These are phyloP conservation scores for Phytophthora quininea DNA, from an alignment of 352 stramenopile genomes.

Conservation along the genomic window DNA sequence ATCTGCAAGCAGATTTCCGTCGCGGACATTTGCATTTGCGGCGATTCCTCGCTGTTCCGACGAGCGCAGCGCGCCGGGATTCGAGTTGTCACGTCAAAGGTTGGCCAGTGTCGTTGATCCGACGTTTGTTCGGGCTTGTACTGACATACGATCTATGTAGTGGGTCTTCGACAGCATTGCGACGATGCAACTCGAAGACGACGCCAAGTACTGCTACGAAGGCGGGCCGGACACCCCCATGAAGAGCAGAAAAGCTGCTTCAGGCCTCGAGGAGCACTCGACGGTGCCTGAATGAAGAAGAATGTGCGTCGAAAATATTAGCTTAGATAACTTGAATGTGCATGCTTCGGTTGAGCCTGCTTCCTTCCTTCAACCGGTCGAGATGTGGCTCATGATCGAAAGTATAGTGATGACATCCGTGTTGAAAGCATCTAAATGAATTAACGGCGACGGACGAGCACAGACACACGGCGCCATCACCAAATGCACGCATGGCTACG, in stretches of 20 bases:
- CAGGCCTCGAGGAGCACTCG: slow-evolving; percentile 42
- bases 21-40: slow-evolving; percentile 68
- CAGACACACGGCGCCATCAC: slow-evolving; percentile 27
- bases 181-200: slow-evolving; percentile 61
- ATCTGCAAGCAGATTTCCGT: slow-evolving; percentile 80
- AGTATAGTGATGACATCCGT: slow-evolving; percentile 1
- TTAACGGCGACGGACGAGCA: slow-evolving; percentile 18
- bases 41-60: slow-evolving; percentile 64
- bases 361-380: too few relatives aligned
- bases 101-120: slow-evolving; percentile 18
- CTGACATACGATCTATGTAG: slow-evolving; percentile 22
- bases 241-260: slow-evolving; percentile 12
- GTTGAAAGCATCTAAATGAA: slow-evolving; percentile 36
- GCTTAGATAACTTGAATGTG: slow-evolving; percentile 23
- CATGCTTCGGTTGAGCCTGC: slow-evolving; percentile 8
- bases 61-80: slow-evolving; percentile 61
- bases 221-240: slow-evolving; percentile 11
- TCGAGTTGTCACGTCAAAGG: slow-evolving; percentile 70
- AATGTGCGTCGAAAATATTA: slow-evolving; percentile 8
- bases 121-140: neutral
- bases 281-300: slow-evolving; percentile 28
- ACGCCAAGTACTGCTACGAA: slow-evolving; percentile 36
- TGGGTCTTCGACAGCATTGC: slow-evolving; percentile 86
- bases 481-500: slow-evolving; percentile 20
- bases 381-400: neutral